A percentile compares a stretch with the other conserved stretches of the same genome.
Conservation (phyloP, 192 early-diverging fungal species). For the Coemansia sp. region DNA sequence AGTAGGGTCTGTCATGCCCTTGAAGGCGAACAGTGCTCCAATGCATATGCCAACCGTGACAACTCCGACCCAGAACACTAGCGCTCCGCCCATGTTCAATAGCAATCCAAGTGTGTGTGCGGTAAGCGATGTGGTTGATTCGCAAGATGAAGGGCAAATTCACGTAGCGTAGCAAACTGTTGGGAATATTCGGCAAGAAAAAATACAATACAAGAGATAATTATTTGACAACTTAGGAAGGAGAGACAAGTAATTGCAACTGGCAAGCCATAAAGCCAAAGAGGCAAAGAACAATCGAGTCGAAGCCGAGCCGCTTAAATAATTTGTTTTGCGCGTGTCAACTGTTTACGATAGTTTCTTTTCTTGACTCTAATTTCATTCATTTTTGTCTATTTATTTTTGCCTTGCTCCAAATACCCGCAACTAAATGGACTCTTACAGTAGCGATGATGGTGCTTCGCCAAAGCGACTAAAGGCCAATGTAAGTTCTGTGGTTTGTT, state of each 20-base stretch:
- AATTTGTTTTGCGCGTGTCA: background rate
- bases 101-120: background rate
- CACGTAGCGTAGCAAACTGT: background rate
- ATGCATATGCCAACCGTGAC: constrained; percentile 39
- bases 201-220: background rate
- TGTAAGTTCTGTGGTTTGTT: constrained; percentile 14
- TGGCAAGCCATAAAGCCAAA: background rate
- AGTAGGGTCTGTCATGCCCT: constrained; percentile 50
- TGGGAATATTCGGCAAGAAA: background rate
- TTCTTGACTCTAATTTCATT: background rate
- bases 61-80: constrained; percentile 52
- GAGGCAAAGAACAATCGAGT: background rate
- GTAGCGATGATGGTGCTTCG: constrained; percentile 10
- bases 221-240: background rate
- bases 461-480: constrained; percentile 37
- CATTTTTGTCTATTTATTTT: background rate
- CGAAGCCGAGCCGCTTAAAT: background rate
- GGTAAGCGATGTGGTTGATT: background rate
- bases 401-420: background rate
- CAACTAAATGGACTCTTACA: constrained; percentile 5
- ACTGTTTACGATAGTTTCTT: constrained; percentile 1
- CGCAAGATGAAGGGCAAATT: background rate
- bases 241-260: background rate
- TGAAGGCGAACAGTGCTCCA: constrained; percentile 39
- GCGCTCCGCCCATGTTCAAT: constrained; percentile 50